phyloP scores from a whole-genome alignment of 306 rosid species.

The Rosa multiflora region DNA sequence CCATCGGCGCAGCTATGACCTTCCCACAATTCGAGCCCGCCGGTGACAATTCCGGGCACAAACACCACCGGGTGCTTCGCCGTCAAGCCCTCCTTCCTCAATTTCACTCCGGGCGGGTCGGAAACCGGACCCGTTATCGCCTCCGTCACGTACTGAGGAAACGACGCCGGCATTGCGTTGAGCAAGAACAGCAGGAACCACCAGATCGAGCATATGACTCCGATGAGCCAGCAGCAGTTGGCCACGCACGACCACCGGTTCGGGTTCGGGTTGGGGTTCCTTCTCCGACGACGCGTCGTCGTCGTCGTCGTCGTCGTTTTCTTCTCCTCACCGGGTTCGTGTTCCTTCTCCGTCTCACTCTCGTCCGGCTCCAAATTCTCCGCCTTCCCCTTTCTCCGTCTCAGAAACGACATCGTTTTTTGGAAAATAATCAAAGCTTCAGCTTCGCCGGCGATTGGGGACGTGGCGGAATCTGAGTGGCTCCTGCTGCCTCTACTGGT shows the following conservation, averaged over 20 bases:
- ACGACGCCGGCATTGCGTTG: conserved; percentile 84
- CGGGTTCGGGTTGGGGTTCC: neutral
- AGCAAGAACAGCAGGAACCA: conserved; percentile 64
- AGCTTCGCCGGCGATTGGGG: neutral
- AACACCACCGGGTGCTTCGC: conserved; percentile 78
- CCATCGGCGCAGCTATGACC: conserved; percentile 79
- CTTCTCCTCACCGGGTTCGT: conserved; percentile 7
- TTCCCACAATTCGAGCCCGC: conserved; percentile 80
- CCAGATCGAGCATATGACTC: conserved; percentile 68
- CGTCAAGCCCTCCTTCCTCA: conserved; percentile 68
- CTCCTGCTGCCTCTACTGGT: neutral
- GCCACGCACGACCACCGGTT: conserved; percentile 58
- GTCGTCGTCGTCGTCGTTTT: neutral
- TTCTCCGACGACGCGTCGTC: neutral
- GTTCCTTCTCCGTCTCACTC: conserved; percentile 20
- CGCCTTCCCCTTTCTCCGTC: conserved; percentile 51
- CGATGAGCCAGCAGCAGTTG: conserved; percentile 70
- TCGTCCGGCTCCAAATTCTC: conserved; percentile 8
- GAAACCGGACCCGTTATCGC: conserved; percentile 69
- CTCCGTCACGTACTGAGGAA: conserved; percentile 79
- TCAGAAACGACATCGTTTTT: conserved; percentile 57
- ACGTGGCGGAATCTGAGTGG: conserved; percentile 14
- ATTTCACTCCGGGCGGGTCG: conserved; percentile 78
- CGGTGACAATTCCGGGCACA: conserved; percentile 85
- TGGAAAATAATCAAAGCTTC: neutral